Conservation (phyloP, 2,329 filamentous ascomycete species). For the Penicillium sp. region DNA sequence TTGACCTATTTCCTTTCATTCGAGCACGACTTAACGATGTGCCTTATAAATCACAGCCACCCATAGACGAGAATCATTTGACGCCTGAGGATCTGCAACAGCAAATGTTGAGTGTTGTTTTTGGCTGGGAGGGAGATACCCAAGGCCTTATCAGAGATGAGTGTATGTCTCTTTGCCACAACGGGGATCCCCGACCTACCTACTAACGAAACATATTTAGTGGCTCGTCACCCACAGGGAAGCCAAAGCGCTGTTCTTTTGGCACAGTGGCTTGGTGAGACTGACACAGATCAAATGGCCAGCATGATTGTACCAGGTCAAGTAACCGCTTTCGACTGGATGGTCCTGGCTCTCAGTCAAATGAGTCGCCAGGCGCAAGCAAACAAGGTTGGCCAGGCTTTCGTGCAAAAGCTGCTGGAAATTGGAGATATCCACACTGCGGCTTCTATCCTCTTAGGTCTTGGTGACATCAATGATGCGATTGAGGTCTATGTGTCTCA, state of each 20-base stretch:
- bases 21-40: constrained; percentile 80
- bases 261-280: constrained; percentile 89
- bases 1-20: constrained; percentile 86
- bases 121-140: constrained; percentile 90
- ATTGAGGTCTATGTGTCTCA: constrained; percentile 96
- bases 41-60: constrained; percentile 72
- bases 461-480: constrained; percentile 91
- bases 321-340: constrained; percentile 96
- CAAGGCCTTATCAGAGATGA: constrained; percentile 84
- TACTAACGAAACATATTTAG: constrained; percentile 35
- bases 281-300: constrained; percentile 78
- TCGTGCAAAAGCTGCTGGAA: constrained; percentile 87
- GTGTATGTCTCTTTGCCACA: constrained; percentile 48
- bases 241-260: constrained; percentile 81
- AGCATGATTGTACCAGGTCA: constrained; percentile 75
- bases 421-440: constrained; percentile 90
- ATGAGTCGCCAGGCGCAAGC: constrained; percentile 79
- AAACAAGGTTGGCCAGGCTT: constrained; percentile 87
- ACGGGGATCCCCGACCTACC: not conserved
- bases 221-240: constrained; percentile 72
- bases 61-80: constrained; percentile 61
- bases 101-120: constrained; percentile 92
- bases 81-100: constrained; percentile 77
- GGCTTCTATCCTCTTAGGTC: constrained; percentile 87
- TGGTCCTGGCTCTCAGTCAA: constrained; percentile 87